These are phyloP conservation scores for Leccinum rimulosum DNA, from an alignment of 768 basidiomycete species.

Conservation along the genomic window DNA sequence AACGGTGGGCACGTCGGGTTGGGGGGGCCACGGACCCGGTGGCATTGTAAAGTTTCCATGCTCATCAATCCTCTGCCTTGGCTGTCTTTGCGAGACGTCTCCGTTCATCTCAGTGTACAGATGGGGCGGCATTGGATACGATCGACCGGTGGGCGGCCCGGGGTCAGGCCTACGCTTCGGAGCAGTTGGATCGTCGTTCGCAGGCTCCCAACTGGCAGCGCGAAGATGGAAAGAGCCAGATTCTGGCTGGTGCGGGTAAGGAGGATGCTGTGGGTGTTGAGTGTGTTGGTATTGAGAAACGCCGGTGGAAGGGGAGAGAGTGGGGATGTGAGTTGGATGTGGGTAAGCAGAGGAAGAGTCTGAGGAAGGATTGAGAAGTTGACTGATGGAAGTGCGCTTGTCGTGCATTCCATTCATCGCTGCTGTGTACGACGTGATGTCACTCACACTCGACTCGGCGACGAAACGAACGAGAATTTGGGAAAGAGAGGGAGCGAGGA, in stretches of 20 bases:
- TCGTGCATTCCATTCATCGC: slow-evolving; percentile 45
- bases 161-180: slow-evolving; percentile 35
- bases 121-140: slow-evolving; percentile 33
- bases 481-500: slow-evolving; percentile 23
- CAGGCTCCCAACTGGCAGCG: slow-evolving; percentile 57
- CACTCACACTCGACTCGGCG: slow-evolving; percentile 5
- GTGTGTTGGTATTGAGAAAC: slow-evolving; percentile 31
- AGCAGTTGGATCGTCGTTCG: slow-evolving; percentile 36
- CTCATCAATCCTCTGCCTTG: slow-evolving; percentile 32
- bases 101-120: slow-evolving; percentile 36
- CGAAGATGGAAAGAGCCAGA: slow-evolving; percentile 49
- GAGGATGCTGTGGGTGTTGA: slow-evolving; percentile 24
- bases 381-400: slow-evolving; percentile 51
- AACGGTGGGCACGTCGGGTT: slow-evolving; percentile 32
- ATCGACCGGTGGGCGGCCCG: slow-evolving; percentile 32
- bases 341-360: slow-evolving; percentile 36
- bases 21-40: slow-evolving; percentile 32
- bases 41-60: slow-evolving; percentile 30
- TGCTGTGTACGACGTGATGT: slow-evolving; percentile 6
- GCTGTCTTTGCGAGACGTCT: slow-evolving; percentile 29
- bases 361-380: slow-evolving; percentile 49
- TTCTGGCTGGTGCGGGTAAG: slow-evolving; percentile 29
- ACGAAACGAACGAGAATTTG: slow-evolving; percentile 6
- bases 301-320: slow-evolving; percentile 21
- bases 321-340: slow-evolving; percentile 30